These are phyloP conservation scores for Microbotryomycetes sp. DNA, from an alignment of 1,284 basidiomycete genomes.

Conservation along the genomic window DNA sequence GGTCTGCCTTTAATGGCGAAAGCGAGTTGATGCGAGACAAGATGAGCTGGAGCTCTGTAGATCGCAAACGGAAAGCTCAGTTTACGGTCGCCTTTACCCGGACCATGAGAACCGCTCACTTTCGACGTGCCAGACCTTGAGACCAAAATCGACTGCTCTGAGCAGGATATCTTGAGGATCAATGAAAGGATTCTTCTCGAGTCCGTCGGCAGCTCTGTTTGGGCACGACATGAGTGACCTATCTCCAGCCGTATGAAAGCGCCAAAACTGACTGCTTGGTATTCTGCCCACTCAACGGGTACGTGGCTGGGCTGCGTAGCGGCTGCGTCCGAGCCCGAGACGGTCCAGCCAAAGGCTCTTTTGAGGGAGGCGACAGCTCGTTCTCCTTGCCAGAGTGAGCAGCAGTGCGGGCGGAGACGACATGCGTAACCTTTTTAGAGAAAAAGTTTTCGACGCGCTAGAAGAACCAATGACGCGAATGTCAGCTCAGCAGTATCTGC, in stretches of 20 bases:
- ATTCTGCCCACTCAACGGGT: constrained; percentile 24
- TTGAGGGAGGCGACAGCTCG: constrained; percentile 11
- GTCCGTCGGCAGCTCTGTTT: constrained; percentile 35
- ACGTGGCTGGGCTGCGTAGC: constrained; percentile 14
- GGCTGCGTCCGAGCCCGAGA: background rate
- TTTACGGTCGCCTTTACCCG: constrained; percentile 35
- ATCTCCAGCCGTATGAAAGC: background rate
- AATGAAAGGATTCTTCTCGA: constrained; percentile 38
- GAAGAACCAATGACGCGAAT: background rate
- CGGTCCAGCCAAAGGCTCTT: background rate
- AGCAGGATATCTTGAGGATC: constrained; percentile 54
- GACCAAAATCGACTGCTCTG: constrained; percentile 67
- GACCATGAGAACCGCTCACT: constrained; percentile 58
- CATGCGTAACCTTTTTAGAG: constrained; percentile 72
- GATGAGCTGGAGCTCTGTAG: constrained; percentile 40
- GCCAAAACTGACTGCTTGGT: constrained; percentile 14
- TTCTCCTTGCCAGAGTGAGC: constrained; percentile 36
- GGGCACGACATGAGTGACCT: too few species aligned
- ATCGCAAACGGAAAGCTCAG: constrained; percentile 8
- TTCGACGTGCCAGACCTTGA: constrained; percentile 81
- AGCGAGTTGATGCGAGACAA: constrained; percentile 35
- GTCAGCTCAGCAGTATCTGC: background rate
- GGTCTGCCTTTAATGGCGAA: constrained; percentile 29
- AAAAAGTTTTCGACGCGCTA: constrained; percentile 80
- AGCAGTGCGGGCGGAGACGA: constrained; percentile 59